Percentiles rank a stretch among this genome's conserved stretches.
Evolutionary conservation across 2,329 filamentous ascomycete genomes (phyloP).

Genomic region (Cladophialophora carrionii): DNA sequence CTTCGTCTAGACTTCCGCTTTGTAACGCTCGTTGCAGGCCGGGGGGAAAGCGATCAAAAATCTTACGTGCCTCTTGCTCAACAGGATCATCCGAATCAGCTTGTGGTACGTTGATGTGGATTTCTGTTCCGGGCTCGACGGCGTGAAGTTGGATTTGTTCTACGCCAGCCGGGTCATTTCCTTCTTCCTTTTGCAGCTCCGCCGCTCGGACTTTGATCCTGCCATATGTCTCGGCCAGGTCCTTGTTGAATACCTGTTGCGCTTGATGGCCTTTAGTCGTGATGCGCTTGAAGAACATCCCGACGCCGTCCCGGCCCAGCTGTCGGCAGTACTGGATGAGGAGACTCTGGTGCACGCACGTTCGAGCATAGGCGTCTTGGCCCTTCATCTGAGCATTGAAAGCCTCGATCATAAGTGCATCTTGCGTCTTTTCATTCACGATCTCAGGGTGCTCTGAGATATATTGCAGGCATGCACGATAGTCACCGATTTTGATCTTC

Average conservation of each 20-base stretch:
- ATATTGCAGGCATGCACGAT: constrained; percentile 72
- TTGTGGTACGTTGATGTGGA: constrained; percentile 82
- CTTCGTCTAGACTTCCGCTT: constrained; percentile 83
- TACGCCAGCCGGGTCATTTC: constrained; percentile 64
- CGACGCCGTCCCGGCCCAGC: constrained; percentile 83
- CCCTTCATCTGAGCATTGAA: constrained; percentile 84
- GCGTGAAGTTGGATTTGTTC: constrained; percentile 98
- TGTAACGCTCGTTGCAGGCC: constrained; percentile 81
- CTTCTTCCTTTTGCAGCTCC: constrained; percentile 68
- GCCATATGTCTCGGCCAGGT: constrained; percentile 84
- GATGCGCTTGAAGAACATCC: constrained; percentile 94
- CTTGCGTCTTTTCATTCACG: constrained; percentile 81
- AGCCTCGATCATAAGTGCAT: constrained; percentile 85
- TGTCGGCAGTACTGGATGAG: constrained; percentile 93
- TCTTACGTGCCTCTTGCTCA: constrained; percentile 65
- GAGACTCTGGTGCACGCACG: constrained; percentile 91
- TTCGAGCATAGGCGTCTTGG: constrained; percentile 74
- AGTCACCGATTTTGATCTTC: constrained; percentile 74
- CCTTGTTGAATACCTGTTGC: constrained; percentile 85
- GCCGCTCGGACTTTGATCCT: constrained; percentile 76
- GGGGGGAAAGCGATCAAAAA: constrained; percentile 82
- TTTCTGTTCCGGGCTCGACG: constrained; percentile 88
- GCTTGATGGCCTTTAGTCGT: constrained; percentile 88
- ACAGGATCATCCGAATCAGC: constrained; percentile 66
- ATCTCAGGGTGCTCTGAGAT: constrained; percentile 78